phyloP scores from a whole-genome alignment of 805 yeast species.

The Sugiyamaella qingdaonensis region DNA sequence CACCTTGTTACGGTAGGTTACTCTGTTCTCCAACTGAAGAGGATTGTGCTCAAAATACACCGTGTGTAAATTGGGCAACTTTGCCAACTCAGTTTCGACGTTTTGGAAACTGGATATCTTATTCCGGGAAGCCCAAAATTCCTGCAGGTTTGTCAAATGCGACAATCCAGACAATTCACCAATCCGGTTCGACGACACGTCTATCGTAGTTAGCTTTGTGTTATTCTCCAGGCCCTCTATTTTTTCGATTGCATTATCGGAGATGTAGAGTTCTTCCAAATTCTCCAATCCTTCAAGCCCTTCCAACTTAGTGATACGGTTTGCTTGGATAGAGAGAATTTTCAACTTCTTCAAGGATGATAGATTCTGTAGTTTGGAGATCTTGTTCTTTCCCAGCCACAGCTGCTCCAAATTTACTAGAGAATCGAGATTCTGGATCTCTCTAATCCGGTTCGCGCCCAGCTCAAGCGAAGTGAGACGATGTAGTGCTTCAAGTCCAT shows the following conservation, averaged over 20 bases:
- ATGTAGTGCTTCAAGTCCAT: constrained; percentile 53
- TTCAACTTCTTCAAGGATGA: constrained; percentile 55
- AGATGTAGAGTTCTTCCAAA: constrained; percentile 80
- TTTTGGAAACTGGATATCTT: constrained; percentile 63
- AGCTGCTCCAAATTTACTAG: constrained; percentile 62
- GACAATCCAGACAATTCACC: constrained; percentile 56
- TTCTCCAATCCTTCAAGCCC: constrained; percentile 69
- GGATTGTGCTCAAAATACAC: constrained; percentile 96
- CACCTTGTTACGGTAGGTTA: constrained; percentile 81
- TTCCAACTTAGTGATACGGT: constrained; percentile 71
- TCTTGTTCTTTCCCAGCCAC: constrained; percentile 90
- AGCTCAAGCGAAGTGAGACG: constrained; percentile 70
- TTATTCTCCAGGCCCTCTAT: constrained; percentile 77
- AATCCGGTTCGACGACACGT: constrained; percentile 73
- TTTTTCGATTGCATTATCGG: constrained; percentile 73
- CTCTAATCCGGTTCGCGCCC: constrained; percentile 78
- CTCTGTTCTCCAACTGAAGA: constrained; percentile 63
- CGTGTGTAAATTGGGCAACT: constrained; percentile 65
- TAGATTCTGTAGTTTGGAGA: constrained; percentile 60
- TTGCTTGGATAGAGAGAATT: constrained; percentile 84
- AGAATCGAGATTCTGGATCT: constrained; percentile 49
- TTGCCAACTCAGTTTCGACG: constrained; percentile 59
- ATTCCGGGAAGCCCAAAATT: constrained; percentile 90
- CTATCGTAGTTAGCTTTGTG: constrained; percentile 63
- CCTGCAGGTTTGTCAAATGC: constrained; percentile 72